Evolutionary conservation across 805 yeast genomes (phyloP), one percentile per base, ranked within the genome.

Genomic region (Teunomyces kruisii): DNA sequence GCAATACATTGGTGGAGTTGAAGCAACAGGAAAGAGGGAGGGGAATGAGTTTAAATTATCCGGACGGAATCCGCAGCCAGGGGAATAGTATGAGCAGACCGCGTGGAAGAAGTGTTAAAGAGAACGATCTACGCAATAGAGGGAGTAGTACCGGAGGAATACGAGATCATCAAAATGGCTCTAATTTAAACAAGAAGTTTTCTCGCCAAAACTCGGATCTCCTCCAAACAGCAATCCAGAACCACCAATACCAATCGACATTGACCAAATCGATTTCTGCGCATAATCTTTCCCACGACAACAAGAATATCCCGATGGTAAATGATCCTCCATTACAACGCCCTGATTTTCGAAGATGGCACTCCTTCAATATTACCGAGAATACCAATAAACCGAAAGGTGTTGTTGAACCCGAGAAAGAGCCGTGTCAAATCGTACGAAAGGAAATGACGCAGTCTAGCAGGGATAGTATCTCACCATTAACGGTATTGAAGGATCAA

Each of bases 401-500:
- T n/a, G n/a, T n/a, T n/a, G 14, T 13, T 24, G 14, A 35, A 9
- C 16, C 15, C 2, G 22, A 35, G 4, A 12, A 17, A 5, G 12
- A 17, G 15, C 27, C 28, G 13, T 28, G 17, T n/a, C 17, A 13
- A 6, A 17, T 35, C 14, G 13, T 35, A 19, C 13, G 15, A 7
- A 35, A 22, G 6, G 15, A 7, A n/a, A 8, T 24, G 13, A 35
- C 28, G 9, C 26, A 22, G 6, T 19, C 38, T 3, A 22, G 38
- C 22, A n/a, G 27, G 7, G 31, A 38, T 33, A 57, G 62, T 36
- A 35, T 59, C 2, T 62, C 67, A 2, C 67, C 68, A 1, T 51
- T 64, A 35, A 60, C 67, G 0, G 61, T 62, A 9, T 45, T 63
- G 14, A 46, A 54, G 33, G 68, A 64, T 36, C 54, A 57, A 36